Base-by-base conservation (phyloP, 208 protist species). In the Zelonia costaricensis region DNA sequence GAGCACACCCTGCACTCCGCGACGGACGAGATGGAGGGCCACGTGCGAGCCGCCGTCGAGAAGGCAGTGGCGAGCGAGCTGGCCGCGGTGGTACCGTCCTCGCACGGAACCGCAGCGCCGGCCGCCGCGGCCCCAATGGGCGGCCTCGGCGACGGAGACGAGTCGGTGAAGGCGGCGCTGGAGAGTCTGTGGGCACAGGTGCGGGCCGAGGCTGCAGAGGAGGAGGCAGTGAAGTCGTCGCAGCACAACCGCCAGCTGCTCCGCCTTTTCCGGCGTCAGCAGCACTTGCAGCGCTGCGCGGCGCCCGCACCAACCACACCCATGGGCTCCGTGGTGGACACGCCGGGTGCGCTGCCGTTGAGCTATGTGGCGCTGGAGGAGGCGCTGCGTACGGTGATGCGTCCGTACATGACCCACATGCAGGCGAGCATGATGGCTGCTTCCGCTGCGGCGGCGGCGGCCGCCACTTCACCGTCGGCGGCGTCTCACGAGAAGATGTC, bases 191-290 rank as follows among this genome's bases (percentile, higher is more conserved):
- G 66, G 66, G 31, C 36, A 6, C 66, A 61, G 44, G 66, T 65
- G 20, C 49, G 45, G 10, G 66, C 66, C 1, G 66, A 73, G 52
- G 66, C 58, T 0, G 66, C 66, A 0, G 66, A 65, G 36, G 45
- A 62, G 30, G 66, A 73, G 27, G 66, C 66, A 20, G 51, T 60
- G 48, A 73, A 73, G 58, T 18, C 46, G 25, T 73, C 66, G 28
- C 66, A 73, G 57, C 66, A 73, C 58, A 60, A 61, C 54, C 66
- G 58, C 18, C 66, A 73, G 31, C 66, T 73, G 6, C 58, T 46
- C 8, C 66, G 66, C 7, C 51, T 66, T 13, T 61, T 73, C 42
- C 66, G 66, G 35, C 66, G 58, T n/a, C 66, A 66, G 51, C 58
- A 65, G 36, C 58, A 73, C 36, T 58, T 66, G n/a, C 66, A 56